Percentiles rank a stretch among this genome's conserved stretches.
These are phyloP conservation scores for Bimuria novae-zelandiae DNA, from an alignment of 2,329 filamentous ascomycete species.

Conservation along the genomic window DNA sequence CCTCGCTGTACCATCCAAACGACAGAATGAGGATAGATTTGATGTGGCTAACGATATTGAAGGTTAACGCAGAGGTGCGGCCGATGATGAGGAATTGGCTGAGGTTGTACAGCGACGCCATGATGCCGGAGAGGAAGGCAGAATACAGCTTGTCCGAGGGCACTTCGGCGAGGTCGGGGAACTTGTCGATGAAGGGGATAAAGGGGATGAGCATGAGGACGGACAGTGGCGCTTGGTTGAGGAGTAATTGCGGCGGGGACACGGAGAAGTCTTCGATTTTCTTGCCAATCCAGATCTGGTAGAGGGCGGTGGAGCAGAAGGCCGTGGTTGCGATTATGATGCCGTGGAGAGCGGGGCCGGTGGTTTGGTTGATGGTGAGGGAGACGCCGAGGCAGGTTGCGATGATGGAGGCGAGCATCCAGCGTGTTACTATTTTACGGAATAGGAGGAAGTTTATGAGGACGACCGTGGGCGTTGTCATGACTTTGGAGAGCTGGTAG, in stretches of 20 bases:
- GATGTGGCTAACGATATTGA: slow-evolving; percentile 49
- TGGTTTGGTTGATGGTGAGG: slow-evolving; percentile 49
- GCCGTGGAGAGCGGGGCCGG: slow-evolving; percentile 48
- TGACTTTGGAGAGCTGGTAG: slow-evolving; percentile 55
- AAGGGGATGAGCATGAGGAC: slow-evolving; percentile 51
- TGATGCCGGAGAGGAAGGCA: slow-evolving; percentile 49
- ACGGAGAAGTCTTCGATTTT: slow-evolving; percentile 54
- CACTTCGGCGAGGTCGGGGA: slow-evolving; percentile 43
- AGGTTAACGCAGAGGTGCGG: slow-evolving; percentile 46
- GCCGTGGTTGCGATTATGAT: slow-evolving; percentile 50
- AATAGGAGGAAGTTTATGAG: slow-evolving; percentile 52
- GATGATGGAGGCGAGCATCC: slow-evolving; percentile 49
- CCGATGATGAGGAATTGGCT: slow-evolving; percentile 51
- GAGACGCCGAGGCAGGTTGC: slow-evolving; percentile 51
- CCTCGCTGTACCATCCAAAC: slow-evolving; percentile 53
- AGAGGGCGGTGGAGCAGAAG: slow-evolving; percentile 52
- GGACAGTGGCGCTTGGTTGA: slow-evolving; percentile 54
- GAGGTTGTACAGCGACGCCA: slow-evolving; percentile 49
- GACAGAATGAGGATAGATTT: slow-evolving; percentile 54
- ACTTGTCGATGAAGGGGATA: slow-evolving; percentile 51
- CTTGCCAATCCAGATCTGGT: slow-evolving; percentile 56
- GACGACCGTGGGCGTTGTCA: slow-evolving; percentile 54
- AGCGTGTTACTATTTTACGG: slow-evolving; percentile 48
- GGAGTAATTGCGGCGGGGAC: slow-evolving; percentile 50
- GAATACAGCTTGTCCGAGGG: slow-evolving; percentile 48